Evolutionary conservation across 306 rosid species (phyloP), one percentile per base, ranked within the genome.

Genomic region (Begonia masoniana): DNA sequence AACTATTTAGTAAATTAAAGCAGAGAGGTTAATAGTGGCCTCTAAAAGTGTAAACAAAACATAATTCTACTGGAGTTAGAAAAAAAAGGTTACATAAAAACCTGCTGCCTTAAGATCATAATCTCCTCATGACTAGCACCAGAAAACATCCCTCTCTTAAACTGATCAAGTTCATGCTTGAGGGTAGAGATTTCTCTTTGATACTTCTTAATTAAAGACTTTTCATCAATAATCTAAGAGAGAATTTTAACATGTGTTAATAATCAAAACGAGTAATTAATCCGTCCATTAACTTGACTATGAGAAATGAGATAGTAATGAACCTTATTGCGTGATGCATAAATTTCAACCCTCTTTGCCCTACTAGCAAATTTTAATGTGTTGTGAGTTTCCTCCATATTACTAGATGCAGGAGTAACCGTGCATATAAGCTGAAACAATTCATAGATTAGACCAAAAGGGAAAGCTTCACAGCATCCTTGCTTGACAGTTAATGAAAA

Each of bases 301-400:
- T 51, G 19, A 48, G 48, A 55, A 4, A 45, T 10, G 13, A 45
- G 13, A 45, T 45, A 45, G 50, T 52, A 50, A 53, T 68, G 7
- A 10, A 92, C 99, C 99, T 87, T 92, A 63, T 92, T 92, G 41
- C 99, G 87, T 0, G 99, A 87, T 13, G 99, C 99, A 63, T 66
- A 92, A 57, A 92, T 92, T 77, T 92, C 99, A 58, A 92, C 99
- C 56, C 87, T 82, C 76, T 92, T 92, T 23, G 99, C 99, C 73
- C 99, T 82, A 82, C 80, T 92, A 60, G 99, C 99, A 68, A 92
- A 92, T 78, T 92, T 92, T 78, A 92, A 82, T 52, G 99, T 92
- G 64, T 92, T 92, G 75, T 92, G 99, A 67, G 99, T 92, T 79
- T 92, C 99, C 87, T 92, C 99, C 95, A 82, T 75, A 59, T 85